Evolutionary conservation across 31 red algal genomes (phyloP), one percentile per base, ranked within the genome.

Genomic region (Asparagopsis taxiformis): DNA sequence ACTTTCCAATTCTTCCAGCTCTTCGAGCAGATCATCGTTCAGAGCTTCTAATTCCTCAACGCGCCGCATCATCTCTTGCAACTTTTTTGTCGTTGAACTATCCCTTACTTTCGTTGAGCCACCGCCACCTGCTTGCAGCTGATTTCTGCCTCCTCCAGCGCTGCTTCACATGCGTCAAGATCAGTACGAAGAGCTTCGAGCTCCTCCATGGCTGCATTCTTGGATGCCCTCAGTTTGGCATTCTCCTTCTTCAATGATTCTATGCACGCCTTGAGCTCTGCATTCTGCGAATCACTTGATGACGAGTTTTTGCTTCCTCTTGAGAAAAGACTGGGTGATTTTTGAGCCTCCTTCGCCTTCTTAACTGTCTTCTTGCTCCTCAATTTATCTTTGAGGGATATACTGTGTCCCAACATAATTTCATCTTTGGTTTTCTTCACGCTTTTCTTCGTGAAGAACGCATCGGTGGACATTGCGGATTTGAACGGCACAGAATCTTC

Each of bases 171-270:
- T 72, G 68, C 48, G 9, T 72, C 68, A 9, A 72, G 51, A 32
- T 72, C 68, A 56, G 68, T 21, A n/a, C 68, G 68, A 4, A 72
- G 32, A 0, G 48, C 68, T 15, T 54, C 68, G 20, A 72, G 23
- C 34, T 72, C 68, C 4, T 72, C 50, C 68, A 72, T 72, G n/a
- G 68, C 68, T 22, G 68, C 68, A 31, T 65, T 34, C 37, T 57
- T 63, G 1, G 79, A 35, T 1, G 38, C 36, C 43, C 73, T 72
- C 37, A 84, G 57, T 38, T 73, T 72, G 16, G 22, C n/a, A 36
- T 84, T 84, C 34, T 84, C 79, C 48, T 72, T 73, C 35, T 72
- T 62, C n/a, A 84, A 30, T 25, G 68, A 39, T 1, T 73, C 17
- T 13, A 73, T 55, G 1, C 43, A 29, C 19, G 66, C 59, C 21